Percentiles rank a stretch among this genome's conserved stretches.
phyloP scores from a whole-genome alignment of 768 basidiomycete genomes.

The Naematelia encephala region DNA sequence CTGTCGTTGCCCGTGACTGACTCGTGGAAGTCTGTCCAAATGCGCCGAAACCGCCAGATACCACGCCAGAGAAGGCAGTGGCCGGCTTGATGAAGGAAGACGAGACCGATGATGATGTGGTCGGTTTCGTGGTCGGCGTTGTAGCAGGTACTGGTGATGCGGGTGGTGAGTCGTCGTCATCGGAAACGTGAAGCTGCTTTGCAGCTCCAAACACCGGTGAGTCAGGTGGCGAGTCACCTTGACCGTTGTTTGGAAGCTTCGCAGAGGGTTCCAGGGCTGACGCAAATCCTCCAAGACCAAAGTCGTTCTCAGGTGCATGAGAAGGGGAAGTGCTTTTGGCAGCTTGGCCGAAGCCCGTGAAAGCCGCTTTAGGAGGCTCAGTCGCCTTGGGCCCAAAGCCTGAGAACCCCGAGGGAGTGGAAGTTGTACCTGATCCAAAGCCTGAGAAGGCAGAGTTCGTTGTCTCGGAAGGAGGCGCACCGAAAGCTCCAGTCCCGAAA shows the following conservation, averaged over 20 bases:
- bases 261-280: conserved; percentile 26
- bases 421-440: background rate
- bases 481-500: conserved; percentile 24
- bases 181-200: background rate
- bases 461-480: conserved; percentile 6
- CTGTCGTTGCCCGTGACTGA: background rate
- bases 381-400: conserved; percentile 12
- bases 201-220: conserved; percentile 14
- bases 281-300: conserved; percentile 41
- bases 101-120: conserved; percentile 4
- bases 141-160: conserved; percentile 6
- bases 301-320: conserved; percentile 19
- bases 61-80: conserved; percentile 28
- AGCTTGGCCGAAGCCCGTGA: conserved; percentile 33
- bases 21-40: conserved; percentile 24
- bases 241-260: conserved; percentile 15
- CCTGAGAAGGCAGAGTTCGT: conserved; percentile 7
- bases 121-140: conserved; percentile 1
- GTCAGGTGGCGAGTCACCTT: conserved; percentile 36
- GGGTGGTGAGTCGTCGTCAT: conserved; percentile 21
- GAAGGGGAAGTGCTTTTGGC: background rate
- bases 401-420: conserved; percentile 2
- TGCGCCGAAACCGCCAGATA: conserved; percentile 18
- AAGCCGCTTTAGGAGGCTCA: conserved; percentile 12
- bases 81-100: conserved; percentile 43